Percentiles rank a stretch among this genome's conserved stretches.
phyloP scores from a whole-genome alignment of 1,139 yeast species.

The Taphrina flavorubra region DNA sequence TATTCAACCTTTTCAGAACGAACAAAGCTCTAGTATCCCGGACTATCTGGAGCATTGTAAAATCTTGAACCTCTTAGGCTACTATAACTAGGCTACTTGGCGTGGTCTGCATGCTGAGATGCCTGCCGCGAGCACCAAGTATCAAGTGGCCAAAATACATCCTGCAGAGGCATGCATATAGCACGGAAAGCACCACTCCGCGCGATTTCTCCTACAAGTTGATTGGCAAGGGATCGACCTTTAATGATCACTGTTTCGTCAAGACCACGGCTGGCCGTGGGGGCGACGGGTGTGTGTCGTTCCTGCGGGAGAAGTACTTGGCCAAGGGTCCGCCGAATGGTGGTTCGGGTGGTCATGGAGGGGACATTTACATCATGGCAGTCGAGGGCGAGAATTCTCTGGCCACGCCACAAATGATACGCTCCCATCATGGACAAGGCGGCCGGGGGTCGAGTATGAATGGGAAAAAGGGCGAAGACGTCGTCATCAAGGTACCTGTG shows the following conservation, averaged over 20 bases:
- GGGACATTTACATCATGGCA: slow-evolving; percentile 81
- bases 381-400: slow-evolving; percentile 69
- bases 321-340: slow-evolving; percentile 96
- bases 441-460: slow-evolving; percentile 82
- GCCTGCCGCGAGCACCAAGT: background rate
- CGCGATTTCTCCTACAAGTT: slow-evolving; percentile 37
- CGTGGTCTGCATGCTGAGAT: slow-evolving; percentile 2
- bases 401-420: slow-evolving; percentile 67
- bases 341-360: slow-evolving; percentile 97
- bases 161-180: background rate
- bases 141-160: background rate
- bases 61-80: no score
- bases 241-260: slow-evolving; percentile 47
- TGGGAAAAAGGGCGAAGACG: slow-evolving; percentile 80
- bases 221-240: slow-evolving; percentile 27
- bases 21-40: no score
- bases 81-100: no score
- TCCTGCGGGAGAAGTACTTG: slow-evolving; percentile 81
- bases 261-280: slow-evolving; percentile 68
- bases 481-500: slow-evolving; percentile 82
- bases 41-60: no score
- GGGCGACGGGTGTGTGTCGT: slow-evolving; percentile 86
- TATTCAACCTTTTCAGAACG: no score
- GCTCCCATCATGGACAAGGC: slow-evolving; percentile 70
- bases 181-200: slow-evolving; percentile 8